Conservation (phyloP, 306 rosid species). For the Cicer pinnatifidum region DNA sequence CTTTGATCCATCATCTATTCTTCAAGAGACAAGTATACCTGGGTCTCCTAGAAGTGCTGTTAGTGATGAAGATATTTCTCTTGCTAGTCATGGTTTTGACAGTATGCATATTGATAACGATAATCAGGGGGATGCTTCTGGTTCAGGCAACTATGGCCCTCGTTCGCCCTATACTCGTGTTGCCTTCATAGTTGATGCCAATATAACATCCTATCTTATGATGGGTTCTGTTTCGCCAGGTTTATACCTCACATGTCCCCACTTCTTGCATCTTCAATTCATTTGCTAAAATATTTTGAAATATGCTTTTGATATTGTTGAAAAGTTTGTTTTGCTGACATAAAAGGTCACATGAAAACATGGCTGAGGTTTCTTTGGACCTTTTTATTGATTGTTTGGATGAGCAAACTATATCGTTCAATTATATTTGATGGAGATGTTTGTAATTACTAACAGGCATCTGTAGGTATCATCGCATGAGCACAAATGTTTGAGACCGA, state of each 20-base stretch:
- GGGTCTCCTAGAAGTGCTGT: slow-evolving; percentile 74
- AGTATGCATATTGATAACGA: slow-evolving; percentile 67
- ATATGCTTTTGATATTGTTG: background rate
- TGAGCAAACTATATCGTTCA: slow-evolving; percentile 1
- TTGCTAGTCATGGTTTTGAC: slow-evolving; percentile 60
- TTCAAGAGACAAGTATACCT: slow-evolving; percentile 67
- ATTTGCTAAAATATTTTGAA: slow-evolving; percentile 25
- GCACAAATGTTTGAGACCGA: background rate
- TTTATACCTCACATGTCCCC: slow-evolving; percentile 48
- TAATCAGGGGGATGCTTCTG: slow-evolving; percentile 66
- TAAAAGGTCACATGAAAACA: slow-evolving; percentile 6
- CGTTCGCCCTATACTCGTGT: slow-evolving; percentile 68
- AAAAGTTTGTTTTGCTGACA: background rate
- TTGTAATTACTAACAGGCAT: slow-evolving; percentile 11
- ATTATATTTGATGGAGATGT: background rate
- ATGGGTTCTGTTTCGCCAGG: slow-evolving; percentile 99
- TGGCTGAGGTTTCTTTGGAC: background rate
- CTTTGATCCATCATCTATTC: slow-evolving; percentile 85
- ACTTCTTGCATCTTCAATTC: slow-evolving; percentile 24
- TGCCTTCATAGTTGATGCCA: slow-evolving; percentile 98
- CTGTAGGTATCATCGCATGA: background rate
- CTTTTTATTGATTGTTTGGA: slow-evolving; percentile 27
- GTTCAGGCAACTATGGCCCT: slow-evolving; percentile 60
- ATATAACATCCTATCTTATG: slow-evolving; percentile 98
- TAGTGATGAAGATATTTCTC: slow-evolving; percentile 71